phyloP scores from a whole-genome alignment of 2,329 filamentous ascomycete genomes.

The Aureobasidium sp. region DNA sequence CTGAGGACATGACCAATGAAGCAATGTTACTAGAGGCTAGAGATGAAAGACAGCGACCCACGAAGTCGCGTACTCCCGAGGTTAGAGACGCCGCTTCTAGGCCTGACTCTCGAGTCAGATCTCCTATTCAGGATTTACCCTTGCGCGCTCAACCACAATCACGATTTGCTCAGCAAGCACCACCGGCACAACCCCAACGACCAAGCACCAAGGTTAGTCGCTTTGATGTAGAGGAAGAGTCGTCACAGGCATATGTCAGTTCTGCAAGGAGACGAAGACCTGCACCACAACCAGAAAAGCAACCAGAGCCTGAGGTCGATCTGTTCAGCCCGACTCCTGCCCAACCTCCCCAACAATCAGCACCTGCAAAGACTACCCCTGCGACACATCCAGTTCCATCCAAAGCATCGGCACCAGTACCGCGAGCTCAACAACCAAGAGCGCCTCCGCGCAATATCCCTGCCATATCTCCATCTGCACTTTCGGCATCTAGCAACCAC shows the following conservation, averaged over 20 bases:
- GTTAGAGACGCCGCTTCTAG: slow-evolving; percentile 1
- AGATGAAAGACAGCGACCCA: slow-evolving; percentile 50
- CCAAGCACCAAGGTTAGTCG: slow-evolving; percentile 57
- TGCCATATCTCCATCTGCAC: slow-evolving; percentile 57
- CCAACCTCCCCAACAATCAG: not conserved
- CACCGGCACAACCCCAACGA: slow-evolving; percentile 31
- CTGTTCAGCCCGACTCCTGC: slow-evolving; percentile 28
- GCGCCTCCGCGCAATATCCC: slow-evolving; percentile 57
- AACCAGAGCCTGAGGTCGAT: slow-evolving; percentile 29
- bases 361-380: slow-evolving; percentile 11
- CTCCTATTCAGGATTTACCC: slow-evolving; percentile 29
- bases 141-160: slow-evolving; percentile 36
- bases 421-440: slow-evolving; percentile 35
- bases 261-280: slow-evolving; percentile 72
- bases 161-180: slow-evolving; percentile 32
- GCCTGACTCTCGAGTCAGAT: slow-evolving; percentile 20
- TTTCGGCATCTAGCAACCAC: slow-evolving; percentile 70
- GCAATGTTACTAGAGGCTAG: slow-evolving; percentile 68
- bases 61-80: slow-evolving; percentile 26
- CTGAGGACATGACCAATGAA: slow-evolving; percentile 41
- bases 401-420: slow-evolving; percentile 24
- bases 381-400: not conserved
- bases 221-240: slow-evolving; percentile 71
- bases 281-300: slow-evolving; percentile 35
- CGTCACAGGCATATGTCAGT: slow-evolving; percentile 77